These are phyloP conservation scores for Fusarium sambucinum DNA, from an alignment of 2,329 filamentous ascomycete species.

Conservation along the genomic window DNA sequence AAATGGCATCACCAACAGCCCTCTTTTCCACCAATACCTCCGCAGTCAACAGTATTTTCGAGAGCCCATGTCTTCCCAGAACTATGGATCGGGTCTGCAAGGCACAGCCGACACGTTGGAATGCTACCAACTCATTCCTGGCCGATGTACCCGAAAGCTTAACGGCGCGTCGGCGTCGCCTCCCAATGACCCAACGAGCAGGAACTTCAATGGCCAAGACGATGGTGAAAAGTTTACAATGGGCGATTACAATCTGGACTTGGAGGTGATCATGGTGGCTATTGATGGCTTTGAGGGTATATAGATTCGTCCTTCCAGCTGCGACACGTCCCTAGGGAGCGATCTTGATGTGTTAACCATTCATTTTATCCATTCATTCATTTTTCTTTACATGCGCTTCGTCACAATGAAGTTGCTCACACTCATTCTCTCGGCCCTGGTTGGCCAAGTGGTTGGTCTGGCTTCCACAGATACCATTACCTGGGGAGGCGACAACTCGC, in stretches of 20 bases:
- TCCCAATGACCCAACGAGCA: neutral
- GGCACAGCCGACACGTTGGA: slow-evolving; percentile 11
- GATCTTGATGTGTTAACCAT: neutral
- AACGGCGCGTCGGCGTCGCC: slow-evolving; percentile 12
- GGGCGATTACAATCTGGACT: neutral
- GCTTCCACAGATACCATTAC: slow-evolving; percentile 68
- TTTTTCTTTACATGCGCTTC: slow-evolving; percentile 6
- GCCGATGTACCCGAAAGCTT: slow-evolving; percentile 22
- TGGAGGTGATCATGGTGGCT: neutral
- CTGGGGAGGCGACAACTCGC: slow-evolving; percentile 68
- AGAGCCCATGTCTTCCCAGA: neutral
- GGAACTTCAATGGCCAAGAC: neutral
- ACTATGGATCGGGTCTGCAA: neutral
- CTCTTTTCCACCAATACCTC: slow-evolving; percentile 3
- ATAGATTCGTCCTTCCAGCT: slow-evolving; percentile 1
- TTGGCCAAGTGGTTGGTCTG: slow-evolving; percentile 52
- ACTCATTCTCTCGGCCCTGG: slow-evolving; percentile 51
- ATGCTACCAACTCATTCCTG: slow-evolving; percentile 18
- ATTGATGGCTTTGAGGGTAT: slow-evolving; percentile 12
- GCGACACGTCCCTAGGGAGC: neutral
- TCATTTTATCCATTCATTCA: slow-evolving; percentile 16
- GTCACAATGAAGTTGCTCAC: slow-evolving; percentile 45
- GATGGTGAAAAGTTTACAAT: neutral
- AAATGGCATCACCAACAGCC: slow-evolving; percentile 18
- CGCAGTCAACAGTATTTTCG: fast-evolving